Conservation (phyloP, 1,284 basidiomycete genomes). For the Moniliophthora roreri region DNA sequence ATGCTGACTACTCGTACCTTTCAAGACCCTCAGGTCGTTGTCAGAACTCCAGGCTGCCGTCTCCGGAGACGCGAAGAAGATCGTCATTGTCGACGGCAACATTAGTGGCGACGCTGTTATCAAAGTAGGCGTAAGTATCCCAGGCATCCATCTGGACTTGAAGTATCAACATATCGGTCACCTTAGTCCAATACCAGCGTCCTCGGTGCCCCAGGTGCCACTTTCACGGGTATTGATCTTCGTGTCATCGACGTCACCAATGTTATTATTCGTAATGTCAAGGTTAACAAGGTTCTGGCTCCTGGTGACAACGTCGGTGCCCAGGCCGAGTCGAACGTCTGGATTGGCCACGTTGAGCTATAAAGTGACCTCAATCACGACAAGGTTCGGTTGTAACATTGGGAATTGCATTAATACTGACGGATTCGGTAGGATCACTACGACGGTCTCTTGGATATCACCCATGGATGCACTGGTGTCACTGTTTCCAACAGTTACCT, state of each 20-base stretch:
- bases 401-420: background rate
- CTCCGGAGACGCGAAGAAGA: conserved; percentile 38
- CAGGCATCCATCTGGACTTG: too few species aligned
- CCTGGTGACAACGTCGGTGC: conserved; percentile 44
- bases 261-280: conserved; percentile 50
- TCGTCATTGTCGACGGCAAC: conserved; percentile 43
- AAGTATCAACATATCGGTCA: too few species aligned
- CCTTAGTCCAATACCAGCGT: conserved; percentile 39
- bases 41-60: conserved; percentile 42
- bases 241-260: conserved; percentile 41
- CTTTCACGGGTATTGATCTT: conserved; percentile 39
- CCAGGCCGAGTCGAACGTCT: conserved; percentile 40
- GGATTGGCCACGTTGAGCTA: conserved; percentile 47
- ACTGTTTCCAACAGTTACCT: conserved; percentile 40
- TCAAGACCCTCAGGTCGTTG: conserved; percentile 42
- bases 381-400: conserved; percentile 27
- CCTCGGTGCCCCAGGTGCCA: conserved; percentile 30
- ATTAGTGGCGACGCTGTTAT: conserved; percentile 44
- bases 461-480: conserved; percentile 40
- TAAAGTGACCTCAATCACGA: conserved; percentile 44
- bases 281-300: conserved; percentile 48
- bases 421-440: conserved; percentile 20
- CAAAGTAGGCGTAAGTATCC: conserved; percentile 32
- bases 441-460: conserved; percentile 39
- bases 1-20: conserved; percentile 42